phyloP scores from a whole-genome alignment of 225 moss, liverwort and hornwort species.

The Pseudisothecium myosuroides region DNA sequence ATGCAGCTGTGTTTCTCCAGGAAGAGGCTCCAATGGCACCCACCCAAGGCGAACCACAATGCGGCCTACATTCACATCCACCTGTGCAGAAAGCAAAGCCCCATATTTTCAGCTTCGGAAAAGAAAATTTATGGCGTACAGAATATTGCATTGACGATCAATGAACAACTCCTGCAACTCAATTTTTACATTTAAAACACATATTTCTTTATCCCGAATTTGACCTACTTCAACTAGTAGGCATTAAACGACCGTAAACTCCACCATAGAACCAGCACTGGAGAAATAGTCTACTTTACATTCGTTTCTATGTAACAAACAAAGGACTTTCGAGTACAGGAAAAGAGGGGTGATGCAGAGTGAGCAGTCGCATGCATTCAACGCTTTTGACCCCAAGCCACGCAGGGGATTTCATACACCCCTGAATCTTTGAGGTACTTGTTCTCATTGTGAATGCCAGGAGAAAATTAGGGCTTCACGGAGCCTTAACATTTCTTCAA shows the following conservation, averaged over 20 bases:
- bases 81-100: slow-evolving; percentile 29
- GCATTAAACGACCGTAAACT: not conserved
- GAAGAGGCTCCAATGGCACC: slow-evolving; percentile 87
- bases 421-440: no score
- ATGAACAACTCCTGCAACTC: not conserved
- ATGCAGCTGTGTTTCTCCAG: slow-evolving; percentile 62
- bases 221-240: not conserved
- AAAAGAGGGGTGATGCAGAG: slow-evolving; percentile 86
- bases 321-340: slow-evolving; percentile 38
- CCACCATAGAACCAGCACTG: not conserved
- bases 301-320: not conserved
- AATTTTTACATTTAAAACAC: not conserved
- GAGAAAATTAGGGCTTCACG: no score
- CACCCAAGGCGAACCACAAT: slow-evolving; percentile 90
- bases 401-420: no score
- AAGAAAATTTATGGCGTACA: not conserved
- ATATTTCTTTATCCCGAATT: not conserved
- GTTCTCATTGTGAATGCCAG: no score
- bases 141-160: not conserved
- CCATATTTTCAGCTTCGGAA: not conserved
- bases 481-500: no score
- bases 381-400: slow-evolving; percentile 91
- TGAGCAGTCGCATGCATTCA: slow-evolving; percentile 82
- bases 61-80: slow-evolving; percentile 90
- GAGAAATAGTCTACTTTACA: not conserved